Evolutionary conservation across 345 rosid species (phyloP), one percentile per base, ranked within the genome.

Genomic region (Streptanthus diversifolius): DNA sequence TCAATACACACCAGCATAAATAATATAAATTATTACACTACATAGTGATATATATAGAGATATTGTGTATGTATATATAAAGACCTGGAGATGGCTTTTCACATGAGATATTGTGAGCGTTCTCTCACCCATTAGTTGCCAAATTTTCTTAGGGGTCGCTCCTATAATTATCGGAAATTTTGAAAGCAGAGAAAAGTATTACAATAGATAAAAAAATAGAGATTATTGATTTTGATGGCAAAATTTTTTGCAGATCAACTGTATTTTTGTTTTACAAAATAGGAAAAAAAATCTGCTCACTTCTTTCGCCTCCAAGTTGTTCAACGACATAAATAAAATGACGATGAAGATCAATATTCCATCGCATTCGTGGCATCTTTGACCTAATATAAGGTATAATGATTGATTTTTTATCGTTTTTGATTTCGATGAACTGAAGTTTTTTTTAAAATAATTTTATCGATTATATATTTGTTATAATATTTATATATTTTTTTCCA

Each of bases 11-110:
- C 32, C 36, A 7, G 21, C 5, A 29, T 29, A 53, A 6, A 29
- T 8, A 27, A 29, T 8, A 17, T 0, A 10, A 39, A 13, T 11
- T n/a, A 37, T 51, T 11, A 39, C 33, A 71, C 7, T 17, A 21
- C 1, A 13, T 3, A 37, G 37, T 48, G 43, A 32, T 11, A 43
- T 21, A 9, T 22, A 13, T 51, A 22, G 6, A 24, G 0, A 13
- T 19, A 5, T 15, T 40, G 7, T n/a, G 14, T 62, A 27, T 44
- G 14, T 25, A 17, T 18, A 40, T 35, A 39, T 10, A 35, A 33
- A 7, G 19, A 74, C 91, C 95, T 89, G 92, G 44, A 89, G 82
- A 77, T 87, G 95, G 78, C 92, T 89, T 66, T 89, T 87, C 27
- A 87, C 89, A 53, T 89, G 95, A 25, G 92, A 83, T 6, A 89